phyloP scores from a whole-genome alignment of 148 eudicot genomes.

The Heliosperma pusillum region DNA sequence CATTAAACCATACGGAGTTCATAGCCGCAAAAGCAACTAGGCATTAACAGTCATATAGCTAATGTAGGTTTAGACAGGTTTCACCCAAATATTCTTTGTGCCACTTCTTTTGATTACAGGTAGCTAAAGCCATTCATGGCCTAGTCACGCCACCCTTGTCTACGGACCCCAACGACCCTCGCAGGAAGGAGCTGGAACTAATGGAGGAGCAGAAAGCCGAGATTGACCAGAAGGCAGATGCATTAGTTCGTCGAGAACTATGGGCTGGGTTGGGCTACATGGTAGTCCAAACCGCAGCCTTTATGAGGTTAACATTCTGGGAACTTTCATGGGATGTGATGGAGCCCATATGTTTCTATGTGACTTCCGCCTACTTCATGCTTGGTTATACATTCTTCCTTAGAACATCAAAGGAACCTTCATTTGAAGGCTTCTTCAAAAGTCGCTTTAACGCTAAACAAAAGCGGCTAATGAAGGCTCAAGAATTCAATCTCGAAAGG shows the following conservation, averaged over 20 bases:
- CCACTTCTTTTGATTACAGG: slow-evolving; percentile 47
- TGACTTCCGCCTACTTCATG: slow-evolving; percentile 82
- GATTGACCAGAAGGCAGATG: slow-evolving; percentile 67
- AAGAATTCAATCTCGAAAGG: slow-evolving; percentile 50
- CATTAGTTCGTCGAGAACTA: slow-evolving; percentile 64
- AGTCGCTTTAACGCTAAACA: slow-evolving; percentile 72
- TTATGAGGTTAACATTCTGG: slow-evolving; percentile 95
- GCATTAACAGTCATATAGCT: neutral
- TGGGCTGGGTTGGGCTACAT: slow-evolving; percentile 80
- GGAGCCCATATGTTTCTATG: slow-evolving; percentile 95
- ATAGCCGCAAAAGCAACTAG: no score
- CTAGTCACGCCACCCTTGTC: slow-evolving; percentile 33
- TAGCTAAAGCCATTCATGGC: slow-evolving; percentile 58
- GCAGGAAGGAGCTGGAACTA: slow-evolving; percentile 46
- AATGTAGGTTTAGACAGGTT: slow-evolving; percentile 33
- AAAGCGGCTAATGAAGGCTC: slow-evolving; percentile 43
- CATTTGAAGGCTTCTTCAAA: slow-evolving; percentile 74
- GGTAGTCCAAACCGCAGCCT: slow-evolving; percentile 67
- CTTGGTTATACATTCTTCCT: slow-evolving; percentile 78
- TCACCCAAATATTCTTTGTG: slow-evolving; percentile 44
- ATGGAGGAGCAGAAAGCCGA: slow-evolving; percentile 58
- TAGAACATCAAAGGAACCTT: slow-evolving; percentile 78
- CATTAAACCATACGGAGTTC: no score
- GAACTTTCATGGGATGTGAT: slow-evolving; percentile 97
- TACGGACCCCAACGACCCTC: slow-evolving; percentile 33